phyloP scores from a whole-genome alignment of 352 stramenopile species.

The Globisporangium cylindrosporum region DNA sequence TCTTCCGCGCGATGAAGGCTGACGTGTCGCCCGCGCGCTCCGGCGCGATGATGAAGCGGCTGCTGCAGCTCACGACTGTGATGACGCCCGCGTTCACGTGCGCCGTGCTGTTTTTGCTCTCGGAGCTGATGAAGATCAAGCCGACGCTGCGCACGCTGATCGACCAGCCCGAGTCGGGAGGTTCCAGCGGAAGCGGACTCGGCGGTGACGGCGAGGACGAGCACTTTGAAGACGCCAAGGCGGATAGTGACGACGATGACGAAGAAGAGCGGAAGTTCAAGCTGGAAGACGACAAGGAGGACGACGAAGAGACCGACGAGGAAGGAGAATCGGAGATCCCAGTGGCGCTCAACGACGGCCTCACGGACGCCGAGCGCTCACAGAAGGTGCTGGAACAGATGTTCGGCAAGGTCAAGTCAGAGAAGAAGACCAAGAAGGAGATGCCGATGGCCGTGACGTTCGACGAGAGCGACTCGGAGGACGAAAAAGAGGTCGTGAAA shows the following conservation, averaged over 20 bases:
- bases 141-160: slow-evolving; percentile 67
- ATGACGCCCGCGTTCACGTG: slow-evolving; percentile 90
- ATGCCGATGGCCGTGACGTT: slow-evolving; percentile 30
- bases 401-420: slow-evolving; percentile 40
- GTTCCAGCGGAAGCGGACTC: background rate
- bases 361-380: slow-evolving; percentile 50
- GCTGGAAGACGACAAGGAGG: slow-evolving; percentile 43
- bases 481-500: slow-evolving; percentile 17
- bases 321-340: slow-evolving; percentile 25
- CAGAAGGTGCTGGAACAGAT: slow-evolving; percentile 59
- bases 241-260: background rate
- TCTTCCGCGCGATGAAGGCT: slow-evolving; percentile 96
- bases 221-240: slow-evolving; percentile 53
- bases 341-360: slow-evolving; percentile 32
- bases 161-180: slow-evolving; percentile 53
- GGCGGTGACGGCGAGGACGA: slow-evolving; percentile 39
- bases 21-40: slow-evolving; percentile 86
- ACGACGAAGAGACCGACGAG: slow-evolving; percentile 30
- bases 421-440: slow-evolving; percentile 16
- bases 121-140: slow-evolving; percentile 90
- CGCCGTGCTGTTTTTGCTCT: slow-evolving; percentile 94
- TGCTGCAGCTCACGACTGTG: slow-evolving; percentile 80
- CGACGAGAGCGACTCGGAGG: slow-evolving; percentile 30
- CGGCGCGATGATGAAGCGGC: slow-evolving; percentile 93
- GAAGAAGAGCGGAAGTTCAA: slow-evolving; percentile 20